Base-by-base conservation (phyloP, 805 yeast genomes). In the Ogataea zsoltii region DNA sequence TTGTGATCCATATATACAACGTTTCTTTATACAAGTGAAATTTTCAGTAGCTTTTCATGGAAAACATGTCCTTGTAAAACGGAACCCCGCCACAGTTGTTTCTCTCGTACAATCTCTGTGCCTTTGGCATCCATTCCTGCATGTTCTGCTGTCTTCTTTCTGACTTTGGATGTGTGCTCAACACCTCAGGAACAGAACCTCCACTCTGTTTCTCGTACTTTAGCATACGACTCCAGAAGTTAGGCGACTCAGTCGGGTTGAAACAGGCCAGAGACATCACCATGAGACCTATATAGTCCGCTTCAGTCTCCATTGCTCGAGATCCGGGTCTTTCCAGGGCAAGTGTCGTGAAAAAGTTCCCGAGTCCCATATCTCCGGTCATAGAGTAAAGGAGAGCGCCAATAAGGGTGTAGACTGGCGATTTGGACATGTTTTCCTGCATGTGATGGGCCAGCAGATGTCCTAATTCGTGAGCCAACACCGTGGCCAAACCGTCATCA, bases 401-500 rank as follows among this genome's bases (percentile, higher is more conserved):
- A 10, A 84, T 49, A 0, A 75, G 49, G 13, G 82, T 71, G 58
- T 84, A 83, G 29, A 89, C 56, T 0, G 98, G 98, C 12, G 85
- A 80, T 51, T 79, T 75, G 12, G 96, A 83, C 44, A 92, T 60
- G 55, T 84, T 83, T 60, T 94, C 99, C 38, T 85, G 82, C 6
- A 94, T 80, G 62, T 94, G 99, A 48, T 96, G 82, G 7, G 97
- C 97, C 53, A 94, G 71, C 63, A 90, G 96, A 68, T 94, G 99
- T 0, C 97, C 91, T 45, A 91, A 78, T 58, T 94, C 99, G 63
- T 94, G 99, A 0, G 96, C 73, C 37, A 94, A 69, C 2, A 94
- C 97, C 0, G 98, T 90, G n/a, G 98, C 98, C 36, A 94, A 67
- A 2, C 97, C 97, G 62, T 89, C 95, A 42, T 89, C 95, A 59